Evolutionary conservation across 306 rosid species (phyloP).

Genomic region (Cicer arietinum): DNA sequence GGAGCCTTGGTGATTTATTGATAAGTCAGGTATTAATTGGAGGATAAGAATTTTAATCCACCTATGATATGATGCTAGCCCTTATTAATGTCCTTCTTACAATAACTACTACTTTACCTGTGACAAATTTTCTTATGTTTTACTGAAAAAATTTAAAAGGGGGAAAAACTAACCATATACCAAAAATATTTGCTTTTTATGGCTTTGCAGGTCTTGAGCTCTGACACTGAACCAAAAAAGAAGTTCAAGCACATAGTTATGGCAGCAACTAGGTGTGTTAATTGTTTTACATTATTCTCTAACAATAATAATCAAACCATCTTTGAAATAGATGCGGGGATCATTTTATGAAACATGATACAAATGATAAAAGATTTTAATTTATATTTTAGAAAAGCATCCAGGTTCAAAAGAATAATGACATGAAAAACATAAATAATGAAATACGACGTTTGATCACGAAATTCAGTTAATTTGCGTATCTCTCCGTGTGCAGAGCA

Average conservation of each 20-base stretch:
- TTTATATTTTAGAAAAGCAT: background rate
- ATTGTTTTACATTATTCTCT: background rate
- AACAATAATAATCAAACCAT: background rate
- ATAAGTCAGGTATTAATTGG: slow-evolving; percentile 73
- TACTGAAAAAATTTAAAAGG: background rate
- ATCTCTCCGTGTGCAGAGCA: too few species aligned
- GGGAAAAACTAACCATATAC: background rate
- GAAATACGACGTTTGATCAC: too few species aligned
- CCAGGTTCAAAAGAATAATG: too few species aligned
- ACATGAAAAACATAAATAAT: too few species aligned
- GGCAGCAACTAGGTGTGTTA: slow-evolving; percentile 88
- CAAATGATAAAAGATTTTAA: background rate
- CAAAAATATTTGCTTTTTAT: background rate
- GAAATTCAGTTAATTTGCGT: too few species aligned
- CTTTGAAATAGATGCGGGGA: background rate
- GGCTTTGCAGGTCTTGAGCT: slow-evolving; percentile 71
- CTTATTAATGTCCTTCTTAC: too few species aligned
- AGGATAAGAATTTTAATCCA: too few species aligned
- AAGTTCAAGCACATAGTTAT: slow-evolving; percentile 81
- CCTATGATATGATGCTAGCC: too few species aligned
- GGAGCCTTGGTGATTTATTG: slow-evolving; percentile 79
- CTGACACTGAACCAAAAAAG: slow-evolving; percentile 77
- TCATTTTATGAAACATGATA: background rate
- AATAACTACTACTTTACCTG: too few species aligned
- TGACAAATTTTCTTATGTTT: too few species aligned